Evolutionary conservation across 768 basidiomycete genomes (phyloP), one percentile per base, ranked within the genome.

Genomic region (Pholiota molesta): DNA sequence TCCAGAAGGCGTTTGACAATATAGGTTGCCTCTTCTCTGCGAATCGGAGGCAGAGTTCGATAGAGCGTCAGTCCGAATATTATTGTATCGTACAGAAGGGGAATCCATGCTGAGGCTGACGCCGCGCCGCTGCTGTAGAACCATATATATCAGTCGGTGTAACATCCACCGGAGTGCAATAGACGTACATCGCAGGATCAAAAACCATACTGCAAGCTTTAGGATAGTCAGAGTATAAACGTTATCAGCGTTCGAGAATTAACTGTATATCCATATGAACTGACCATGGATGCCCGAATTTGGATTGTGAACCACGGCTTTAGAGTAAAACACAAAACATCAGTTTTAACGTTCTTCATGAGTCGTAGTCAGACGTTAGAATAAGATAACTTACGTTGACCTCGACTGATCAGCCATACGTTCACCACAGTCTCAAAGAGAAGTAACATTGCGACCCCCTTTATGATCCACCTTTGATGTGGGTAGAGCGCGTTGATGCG

Each of bases 361-460:
- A 21, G 29, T 11, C 13, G 29, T 31, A 21, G 17, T 1, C 5
- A 8, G 45, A 35, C 16, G 6, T 42, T 17, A 54, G 3, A 47
- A 23, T 21, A 39, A 40, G 55, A 37, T 1, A 1, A 70, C 84
- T 13, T 63, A 89, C 88, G 75, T 74, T 78, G 64, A 0, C 79
- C 86, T 16, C 72, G 64, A 28, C 78, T 77, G 19, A 90, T 74
- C n/a, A 89, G 72, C 82, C 82, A 88, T 0, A 77, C 76, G 61
- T 85, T 86, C 64, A 84, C 69, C 3, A 66, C 71, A n/a, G 82
- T 74, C 71, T 83, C 81, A 31, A 79, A 57, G 11, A 79, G 8
- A 42, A 86, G 78, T 9, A 88, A 53, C 52, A 68, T 9, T 57
- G 72, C 68, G 57, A 77, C 64, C n/a, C 65, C 29, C 61, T 67